Evolutionary conservation across 495 filamentous ascomycete genomes (phyloP).

Genomic region (Annulohypoxylon stygium): DNA sequence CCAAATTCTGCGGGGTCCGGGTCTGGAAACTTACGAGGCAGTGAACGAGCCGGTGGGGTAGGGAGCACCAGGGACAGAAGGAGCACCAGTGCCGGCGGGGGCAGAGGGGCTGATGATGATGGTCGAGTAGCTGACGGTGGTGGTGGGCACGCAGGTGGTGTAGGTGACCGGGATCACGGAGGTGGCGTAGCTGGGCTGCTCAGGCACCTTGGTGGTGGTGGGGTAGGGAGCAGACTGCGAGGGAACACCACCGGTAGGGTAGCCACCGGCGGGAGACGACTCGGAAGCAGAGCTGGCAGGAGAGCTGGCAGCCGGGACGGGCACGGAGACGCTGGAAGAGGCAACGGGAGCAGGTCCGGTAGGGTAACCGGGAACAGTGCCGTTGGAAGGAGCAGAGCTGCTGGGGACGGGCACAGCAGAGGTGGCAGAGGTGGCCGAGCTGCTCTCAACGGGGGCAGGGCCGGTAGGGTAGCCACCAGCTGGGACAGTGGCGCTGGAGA

Average conservation of each 20-base stretch:
- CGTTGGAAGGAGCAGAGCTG: constrained; percentile 45
- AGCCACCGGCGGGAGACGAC: constrained; percentile 14
- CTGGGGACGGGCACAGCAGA: constrained; percentile 5
- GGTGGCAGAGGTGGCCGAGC: neutral
- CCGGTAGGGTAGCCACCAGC: constrained; percentile 28
- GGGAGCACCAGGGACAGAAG: constrained; percentile 32
- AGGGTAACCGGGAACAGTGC: constrained; percentile 19
- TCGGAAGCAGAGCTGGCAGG: constrained; percentile 46
- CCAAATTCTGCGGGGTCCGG: too few relatives aligned
- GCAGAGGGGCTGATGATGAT: constrained; percentile 57
- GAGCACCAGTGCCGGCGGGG: constrained; percentile 53
- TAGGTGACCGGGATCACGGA: constrained; percentile 62
- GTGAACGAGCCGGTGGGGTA: constrained; percentile 53
- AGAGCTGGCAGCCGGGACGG: constrained; percentile 21
- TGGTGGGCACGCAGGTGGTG: constrained; percentile 52
- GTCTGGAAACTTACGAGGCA: constrained; percentile 40
- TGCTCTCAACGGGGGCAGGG: neutral
- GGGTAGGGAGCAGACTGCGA: constrained; percentile 42
- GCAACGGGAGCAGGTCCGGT: constrained; percentile 17
- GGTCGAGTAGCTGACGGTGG: constrained; percentile 66
- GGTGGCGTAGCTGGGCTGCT: constrained; percentile 51
- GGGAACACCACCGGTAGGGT: constrained; percentile 3
- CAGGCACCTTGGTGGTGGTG: constrained; percentile 32
- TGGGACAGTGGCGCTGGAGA: constrained; percentile 8
- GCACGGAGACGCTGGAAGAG: neutral